Evolutionary conservation across 805 yeast genomes (phyloP), one percentile per base, ranked within the genome.

Genomic region (Candida loeiensis): DNA sequence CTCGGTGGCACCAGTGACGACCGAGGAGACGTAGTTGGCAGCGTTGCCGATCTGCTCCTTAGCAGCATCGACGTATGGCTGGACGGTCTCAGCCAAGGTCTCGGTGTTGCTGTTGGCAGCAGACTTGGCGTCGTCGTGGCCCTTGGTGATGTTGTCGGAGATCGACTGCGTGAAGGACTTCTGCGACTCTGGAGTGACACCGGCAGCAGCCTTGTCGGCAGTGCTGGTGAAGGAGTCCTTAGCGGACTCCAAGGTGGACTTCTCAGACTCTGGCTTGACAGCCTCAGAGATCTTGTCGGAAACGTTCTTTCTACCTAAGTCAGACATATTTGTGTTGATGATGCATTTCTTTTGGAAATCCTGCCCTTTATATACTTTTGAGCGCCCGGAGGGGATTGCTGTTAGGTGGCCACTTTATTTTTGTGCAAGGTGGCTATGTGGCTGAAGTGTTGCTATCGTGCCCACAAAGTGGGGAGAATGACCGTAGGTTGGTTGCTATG

Each of bases 131-230:
- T 78, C 79, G 48, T 75, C 77, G 56, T 71, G 71, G 37, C 83
- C 85, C 42, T 65, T 54, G 53, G 70, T 60, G 46, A 78, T 69
- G 41, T 77, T 63, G 65, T 86, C 96, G 46, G 80, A 72, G 24
- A 79, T 67, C 51, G 79, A 69, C 72, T 89, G 96, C 45, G 76
- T 64, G 47, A 76, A 63, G 33, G 90, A 80, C 74, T 87, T 87
- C 53, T 80, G 71, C 41, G 64, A 63, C 37, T 82, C 80, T 50
- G 93, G 88, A 57, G 79, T 79, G 38, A 71, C 61, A 40, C 71
- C 62, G 35, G 74, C 69, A 49, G 58, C 64, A 40, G 53, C 46
- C 47, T 59, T 56, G 56, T 69, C 74, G 28, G 55, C 45, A 37
- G 47, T 51, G 47, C 55, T 64, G 39, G 68, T 59, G 39, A 66